Evolutionary conservation across 2,329 filamentous ascomycete species (phyloP).

Genomic region (Scedosporium dehoogii): DNA sequence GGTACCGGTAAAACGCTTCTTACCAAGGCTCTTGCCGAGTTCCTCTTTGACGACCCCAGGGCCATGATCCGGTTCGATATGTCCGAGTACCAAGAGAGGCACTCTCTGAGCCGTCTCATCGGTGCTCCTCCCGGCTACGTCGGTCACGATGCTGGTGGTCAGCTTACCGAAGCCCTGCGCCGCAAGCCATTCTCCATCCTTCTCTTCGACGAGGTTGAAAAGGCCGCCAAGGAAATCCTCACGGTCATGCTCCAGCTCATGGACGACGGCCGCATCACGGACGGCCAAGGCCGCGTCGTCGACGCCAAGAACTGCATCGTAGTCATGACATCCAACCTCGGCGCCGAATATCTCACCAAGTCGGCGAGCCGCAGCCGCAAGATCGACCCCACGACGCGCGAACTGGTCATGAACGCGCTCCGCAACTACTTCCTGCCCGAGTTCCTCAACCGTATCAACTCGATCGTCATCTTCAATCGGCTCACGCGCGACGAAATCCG

Average conservation of each 20-base stretch:
- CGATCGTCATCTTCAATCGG: constrained; percentile 96
- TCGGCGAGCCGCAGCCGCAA: constrained; percentile 68
- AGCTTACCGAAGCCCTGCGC: constrained; percentile 88
- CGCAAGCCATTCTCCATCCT: constrained; percentile 96
- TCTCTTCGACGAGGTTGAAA: constrained; percentile 96
- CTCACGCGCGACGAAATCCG: constrained; percentile 84
- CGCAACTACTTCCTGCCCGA: constrained; percentile 96
- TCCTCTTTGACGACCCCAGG: constrained; percentile 94
- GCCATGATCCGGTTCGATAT: constrained; percentile 99
- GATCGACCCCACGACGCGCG: constrained; percentile 76
- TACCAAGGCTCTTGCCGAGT: constrained; percentile 94
- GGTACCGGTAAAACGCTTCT: constrained; percentile 97
- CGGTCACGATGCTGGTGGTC: constrained; percentile 89
- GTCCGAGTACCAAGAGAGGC: constrained; percentile 98
- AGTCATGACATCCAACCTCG: constrained; percentile 97
- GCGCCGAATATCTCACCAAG: constrained; percentile 84
- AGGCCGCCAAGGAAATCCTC: constrained; percentile 93
- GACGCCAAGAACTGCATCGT: constrained; percentile 98
- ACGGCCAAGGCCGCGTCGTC: constrained; percentile 89
- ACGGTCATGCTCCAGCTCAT: constrained; percentile 98
- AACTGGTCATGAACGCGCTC: constrained; percentile 83
- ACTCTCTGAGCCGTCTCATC: constrained; percentile 94
- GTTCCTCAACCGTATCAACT: constrained; percentile 96
- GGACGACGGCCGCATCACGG: constrained; percentile 97
- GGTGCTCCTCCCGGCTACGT: constrained; percentile 95